Evolutionary conservation across 345 rosid species (phyloP), one percentile per base, ranked within the genome.

Genomic region (Geranium rotundifolium): DNA sequence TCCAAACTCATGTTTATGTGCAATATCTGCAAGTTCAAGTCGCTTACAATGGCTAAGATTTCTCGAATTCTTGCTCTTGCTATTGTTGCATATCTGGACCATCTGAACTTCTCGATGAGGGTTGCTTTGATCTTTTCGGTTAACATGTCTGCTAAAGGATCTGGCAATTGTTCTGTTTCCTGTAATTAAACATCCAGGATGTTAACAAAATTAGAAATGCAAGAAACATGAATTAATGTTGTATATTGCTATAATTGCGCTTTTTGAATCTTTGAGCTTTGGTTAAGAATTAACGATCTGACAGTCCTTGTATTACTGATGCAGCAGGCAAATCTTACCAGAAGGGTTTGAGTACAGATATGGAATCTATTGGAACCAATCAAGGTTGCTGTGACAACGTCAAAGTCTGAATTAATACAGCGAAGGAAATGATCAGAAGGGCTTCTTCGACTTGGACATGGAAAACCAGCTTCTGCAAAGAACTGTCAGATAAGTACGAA

Each of bases 51-150:
- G 65, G 75, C 60, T 41, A 86, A 79, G 71, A 90, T 69, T 63
- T 88, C 86, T 65, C 67, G 77, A 60, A 80, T 80, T 71, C 89
- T 76, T n/a, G 73, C 78, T 73, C 72, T 86, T 41, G 84, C 68
- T 14, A 60, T 68, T 68, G 77, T 83, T 13, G 79, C 80, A 58
- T 88, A 80, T 58, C 73, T 77, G 4, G 99, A 93, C 39, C 82
- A 72, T 69, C 65, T 76, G 77, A 84, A 88, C 10, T 74, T 88
- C 75, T 88, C 90, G 56, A 82, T 81, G 59, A 93, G 95, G 71
- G 85, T 67, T 39, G 82, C 82, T 84, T 73, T 88, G 68, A 90
- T 84, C 65, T 82, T 83, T 63, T 88, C 79, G 70, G 96, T 86
- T 72, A 82, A 82, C 78, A 85, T 72, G 60, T 80, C 80, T 80